Evolutionary conservation across 1,284 basidiomycete species (phyloP).

Genomic region (Trichosporon sp.): DNA sequence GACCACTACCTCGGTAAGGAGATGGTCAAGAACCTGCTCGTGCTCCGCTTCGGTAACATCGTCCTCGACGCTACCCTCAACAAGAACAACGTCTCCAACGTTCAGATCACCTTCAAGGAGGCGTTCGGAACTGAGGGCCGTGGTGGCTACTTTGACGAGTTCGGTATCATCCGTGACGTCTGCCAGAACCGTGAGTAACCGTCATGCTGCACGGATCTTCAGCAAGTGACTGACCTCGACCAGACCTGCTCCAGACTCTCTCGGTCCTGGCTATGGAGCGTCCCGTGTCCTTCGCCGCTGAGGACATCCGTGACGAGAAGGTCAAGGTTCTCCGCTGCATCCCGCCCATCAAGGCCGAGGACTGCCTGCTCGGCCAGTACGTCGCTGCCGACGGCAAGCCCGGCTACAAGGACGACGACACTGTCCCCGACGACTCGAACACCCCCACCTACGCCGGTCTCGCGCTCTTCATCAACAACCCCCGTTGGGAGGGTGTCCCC

Average conservation of each 20-base stretch:
- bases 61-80: conserved; percentile 86
- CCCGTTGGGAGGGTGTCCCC: conserved; percentile 94
- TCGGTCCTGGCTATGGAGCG: conserved; percentile 94
- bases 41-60: conserved; percentile 89
- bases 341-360: conserved; percentile 72
- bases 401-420: conserved; percentile 94
- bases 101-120: conserved; percentile 98
- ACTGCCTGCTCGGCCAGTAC: conserved; percentile 90
- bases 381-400: conserved; percentile 84
- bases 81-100: conserved; percentile 89
- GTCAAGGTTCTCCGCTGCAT: conserved; percentile 93
- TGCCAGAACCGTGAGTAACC: conserved; percentile 85
- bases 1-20: conserved; percentile 98
- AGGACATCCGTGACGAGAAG: conserved; percentile 97
- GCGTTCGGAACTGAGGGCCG: conserved; percentile 95
- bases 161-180: conserved; percentile 94
- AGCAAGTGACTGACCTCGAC: conserved; percentile 18
- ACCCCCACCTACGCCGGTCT: conserved; percentile 91
- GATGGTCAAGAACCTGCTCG: conserved; percentile 97
- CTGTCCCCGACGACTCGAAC: conserved; percentile 84
- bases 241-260: conserved; percentile 89
- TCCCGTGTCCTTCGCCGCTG: conserved; percentile 92
- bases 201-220: neutral
- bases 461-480: conserved; percentile 87
- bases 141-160: conserved; percentile 97